Conservation (phyloP, 805 yeast genomes). For the Dipodascus geniculatus region DNA sequence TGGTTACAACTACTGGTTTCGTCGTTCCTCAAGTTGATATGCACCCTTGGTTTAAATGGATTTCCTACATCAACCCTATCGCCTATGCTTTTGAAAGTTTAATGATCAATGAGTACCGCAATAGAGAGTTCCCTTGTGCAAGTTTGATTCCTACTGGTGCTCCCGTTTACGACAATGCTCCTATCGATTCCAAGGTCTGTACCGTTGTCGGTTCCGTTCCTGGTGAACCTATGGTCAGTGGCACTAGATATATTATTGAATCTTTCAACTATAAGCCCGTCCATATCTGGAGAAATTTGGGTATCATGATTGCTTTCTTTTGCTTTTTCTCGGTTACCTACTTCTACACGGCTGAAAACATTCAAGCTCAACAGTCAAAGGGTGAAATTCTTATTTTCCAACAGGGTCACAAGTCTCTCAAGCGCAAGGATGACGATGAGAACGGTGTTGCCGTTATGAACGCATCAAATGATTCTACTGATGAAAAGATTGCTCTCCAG, state of each 20-base stretch:
- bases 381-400: constrained; percentile 58
- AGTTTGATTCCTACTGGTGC: constrained; percentile 50
- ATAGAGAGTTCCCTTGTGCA: constrained; percentile 41
- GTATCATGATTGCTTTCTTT: constrained; percentile 45
- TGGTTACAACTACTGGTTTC: constrained; percentile 47
- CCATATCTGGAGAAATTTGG: constrained; percentile 76
- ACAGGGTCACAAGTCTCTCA: constrained; percentile 7
- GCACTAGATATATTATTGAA: constrained; percentile 41
- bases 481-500: constrained; percentile 6
- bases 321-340: constrained; percentile 45
- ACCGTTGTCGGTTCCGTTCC: constrained; percentile 46
- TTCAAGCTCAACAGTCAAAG: constrained; percentile 4
- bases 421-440: constrained; percentile 10
- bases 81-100: constrained; percentile 51
- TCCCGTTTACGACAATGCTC: constrained; percentile 31
- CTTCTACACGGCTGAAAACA: constrained; percentile 1
- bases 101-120: constrained; percentile 54
- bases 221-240: constrained; percentile 43
- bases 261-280: constrained; percentile 40
- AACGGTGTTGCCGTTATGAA: neutral
- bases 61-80: constrained; percentile 46
- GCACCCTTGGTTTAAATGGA: constrained; percentile 68
- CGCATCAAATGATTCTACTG: constrained; percentile 4
- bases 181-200: constrained; percentile 38
- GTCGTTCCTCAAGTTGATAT: constrained; percentile 47